These are phyloP conservation scores for Ogataea glucozyma DNA, from an alignment of 805 yeast species.

Conservation along the genomic window DNA sequence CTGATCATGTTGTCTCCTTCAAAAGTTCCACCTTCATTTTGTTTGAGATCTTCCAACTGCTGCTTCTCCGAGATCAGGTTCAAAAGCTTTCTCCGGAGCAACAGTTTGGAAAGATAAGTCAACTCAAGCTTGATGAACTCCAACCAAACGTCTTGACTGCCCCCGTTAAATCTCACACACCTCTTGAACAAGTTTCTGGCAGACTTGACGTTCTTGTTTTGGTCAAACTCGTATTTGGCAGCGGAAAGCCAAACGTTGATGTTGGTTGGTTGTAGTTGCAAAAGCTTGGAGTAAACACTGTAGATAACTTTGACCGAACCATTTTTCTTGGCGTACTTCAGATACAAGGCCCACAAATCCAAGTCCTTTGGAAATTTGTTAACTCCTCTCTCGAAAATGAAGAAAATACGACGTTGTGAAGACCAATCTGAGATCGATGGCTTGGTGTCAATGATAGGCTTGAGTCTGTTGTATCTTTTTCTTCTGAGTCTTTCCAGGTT, in stretches of 20 bases:
- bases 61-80: slow-evolving; percentile 76
- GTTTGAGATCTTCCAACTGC: slow-evolving; percentile 49
- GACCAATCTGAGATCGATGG: slow-evolving; percentile 85
- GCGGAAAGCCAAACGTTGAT: slow-evolving; percentile 92
- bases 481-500: slow-evolving; percentile 76
- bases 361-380: slow-evolving; percentile 76
- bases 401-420: slow-evolving; percentile 74
- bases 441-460: slow-evolving; percentile 54
- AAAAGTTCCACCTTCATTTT: slow-evolving; percentile 39
- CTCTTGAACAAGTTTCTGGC: slow-evolving; percentile 85
- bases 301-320: slow-evolving; percentile 74
- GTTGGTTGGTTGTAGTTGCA: slow-evolving; percentile 89
- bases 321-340: slow-evolving; percentile 63
- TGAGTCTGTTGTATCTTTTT: slow-evolving; percentile 66
- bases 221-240: slow-evolving; percentile 90
- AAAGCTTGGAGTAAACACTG: slow-evolving; percentile 71
- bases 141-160: slow-evolving; percentile 71
- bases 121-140: slow-evolving; percentile 88
- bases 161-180: slow-evolving; percentile 81
- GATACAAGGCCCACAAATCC: slow-evolving; percentile 74
- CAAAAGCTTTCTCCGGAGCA: slow-evolving; percentile 79
- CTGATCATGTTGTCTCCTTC: slow-evolving; percentile 30
- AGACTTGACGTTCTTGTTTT: slow-evolving; percentile 83
- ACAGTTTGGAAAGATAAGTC: slow-evolving; percentile 76
- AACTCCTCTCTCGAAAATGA: slow-evolving; percentile 81